Conservation (phyloP, 805 yeast genomes). For the Wilhelminamyces savonicus region DNA sequence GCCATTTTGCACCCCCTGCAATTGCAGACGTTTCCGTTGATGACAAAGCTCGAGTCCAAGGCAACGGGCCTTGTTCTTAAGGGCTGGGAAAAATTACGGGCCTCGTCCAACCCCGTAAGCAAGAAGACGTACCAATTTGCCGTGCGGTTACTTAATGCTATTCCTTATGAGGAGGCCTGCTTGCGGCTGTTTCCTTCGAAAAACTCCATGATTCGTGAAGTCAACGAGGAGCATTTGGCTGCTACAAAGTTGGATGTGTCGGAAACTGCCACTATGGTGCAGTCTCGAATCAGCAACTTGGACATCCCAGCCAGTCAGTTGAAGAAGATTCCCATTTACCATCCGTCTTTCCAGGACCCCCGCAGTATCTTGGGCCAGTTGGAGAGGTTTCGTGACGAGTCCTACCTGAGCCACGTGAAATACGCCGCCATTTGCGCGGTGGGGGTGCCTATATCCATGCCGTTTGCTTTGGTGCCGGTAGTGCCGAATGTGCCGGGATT, state of each 20-base stretch:
- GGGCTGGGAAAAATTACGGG: slow-evolving; percentile 57
- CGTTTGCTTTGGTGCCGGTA: slow-evolving; percentile 77
- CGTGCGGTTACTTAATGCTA: slow-evolving; percentile 47
- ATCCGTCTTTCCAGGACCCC: slow-evolving; percentile 30
- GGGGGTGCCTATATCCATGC: slow-evolving; percentile 72
- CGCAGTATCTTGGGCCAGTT: slow-evolving; percentile 33
- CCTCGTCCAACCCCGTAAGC: slow-evolving; percentile 53
- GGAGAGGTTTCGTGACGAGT: slow-evolving; percentile 33
- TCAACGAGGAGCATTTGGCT: slow-evolving; percentile 21
- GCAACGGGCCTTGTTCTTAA: slow-evolving; percentile 43
- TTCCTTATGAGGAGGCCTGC: slow-evolving; percentile 78
- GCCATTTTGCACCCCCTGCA: slow-evolving; percentile 19
- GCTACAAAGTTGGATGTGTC: slow-evolving; percentile 1
- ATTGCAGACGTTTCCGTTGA: slow-evolving; percentile 19
- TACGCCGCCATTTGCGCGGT: slow-evolving; percentile 47
- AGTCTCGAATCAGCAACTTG: slow-evolving; percentile 19
- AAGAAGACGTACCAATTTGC: slow-evolving; percentile 50
- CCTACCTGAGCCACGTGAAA: slow-evolving; percentile 49
- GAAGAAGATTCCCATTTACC: slow-evolving; percentile 35
- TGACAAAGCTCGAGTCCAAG: slow-evolving; percentile 40
- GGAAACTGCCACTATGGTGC: slow-evolving; percentile 10
- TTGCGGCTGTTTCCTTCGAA: slow-evolving; percentile 72
- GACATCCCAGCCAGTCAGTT: slow-evolving; percentile 23
- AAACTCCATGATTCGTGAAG: slow-evolving; percentile 47
- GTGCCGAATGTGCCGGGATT: slow-evolving; percentile 91